A percentile compares a stretch with the other conserved stretches of the same genome.
These are phyloP conservation scores for Xylariaceae sp. DNA, from an alignment of 2,329 filamentous ascomycete species.

Conservation along the genomic window DNA sequence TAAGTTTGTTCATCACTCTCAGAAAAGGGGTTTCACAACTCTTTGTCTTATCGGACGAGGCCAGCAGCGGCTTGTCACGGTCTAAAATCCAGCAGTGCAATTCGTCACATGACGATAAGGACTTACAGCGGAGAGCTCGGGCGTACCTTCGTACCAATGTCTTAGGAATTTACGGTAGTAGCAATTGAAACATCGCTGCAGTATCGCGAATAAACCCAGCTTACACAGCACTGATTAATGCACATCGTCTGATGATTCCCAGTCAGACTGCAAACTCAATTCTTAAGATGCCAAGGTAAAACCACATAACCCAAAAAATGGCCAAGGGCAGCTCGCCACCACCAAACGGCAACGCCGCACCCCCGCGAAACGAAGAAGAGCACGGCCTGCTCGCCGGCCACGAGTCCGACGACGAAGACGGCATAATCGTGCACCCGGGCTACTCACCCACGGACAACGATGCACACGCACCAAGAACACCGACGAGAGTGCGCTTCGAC, in stretches of 20 bases:
- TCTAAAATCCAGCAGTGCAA: neutral
- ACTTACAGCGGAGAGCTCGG: neutral
- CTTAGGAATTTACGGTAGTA: slow-evolving; percentile 2
- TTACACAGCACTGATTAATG: slow-evolving; percentile 8
- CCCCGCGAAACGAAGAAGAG: slow-evolving; percentile 34
- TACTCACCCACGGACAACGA: slow-evolving; percentile 11
- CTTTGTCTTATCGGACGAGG: no score
- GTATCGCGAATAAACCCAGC: slow-evolving; percentile 4
- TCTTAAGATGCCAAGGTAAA: slow-evolving; percentile 35
- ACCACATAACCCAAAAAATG: slow-evolving; percentile 40
- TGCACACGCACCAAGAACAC: slow-evolving; percentile 48
- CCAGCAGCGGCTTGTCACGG: neutral
- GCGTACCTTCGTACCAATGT: neutral
- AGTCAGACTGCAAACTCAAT: no score
- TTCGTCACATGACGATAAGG: slow-evolving; percentile 21
- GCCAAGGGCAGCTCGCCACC: slow-evolving; percentile 35
- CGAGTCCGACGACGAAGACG: slow-evolving; percentile 22
- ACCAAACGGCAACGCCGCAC: slow-evolving; percentile 16
- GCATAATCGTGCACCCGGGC: slow-evolving; percentile 26
- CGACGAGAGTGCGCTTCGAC: slow-evolving; percentile 64
- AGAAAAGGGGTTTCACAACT: no score
- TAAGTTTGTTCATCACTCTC: no score
- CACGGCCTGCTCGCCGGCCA: slow-evolving; percentile 35
- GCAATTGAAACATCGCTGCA: neutral
- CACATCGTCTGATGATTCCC: neutral